Conservation (phyloP, 179 eudicot species). For the Sideroxylon spinosum region DNA sequence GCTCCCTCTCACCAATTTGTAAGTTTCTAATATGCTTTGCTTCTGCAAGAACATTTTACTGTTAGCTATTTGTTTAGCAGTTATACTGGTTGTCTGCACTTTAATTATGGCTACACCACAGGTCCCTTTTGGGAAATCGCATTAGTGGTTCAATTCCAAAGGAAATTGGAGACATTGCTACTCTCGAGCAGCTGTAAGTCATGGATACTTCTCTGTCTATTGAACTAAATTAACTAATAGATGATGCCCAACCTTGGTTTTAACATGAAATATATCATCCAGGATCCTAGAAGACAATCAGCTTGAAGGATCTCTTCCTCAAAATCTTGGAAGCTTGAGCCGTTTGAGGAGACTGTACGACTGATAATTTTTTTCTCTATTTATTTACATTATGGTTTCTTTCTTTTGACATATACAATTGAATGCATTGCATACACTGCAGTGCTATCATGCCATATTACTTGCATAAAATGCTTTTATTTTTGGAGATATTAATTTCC, state of each 20-base stretch:
- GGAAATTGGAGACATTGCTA: slow-evolving; percentile 49
- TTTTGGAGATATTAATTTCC: too few relatives aligned
- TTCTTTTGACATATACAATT: background rate
- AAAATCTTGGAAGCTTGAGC: slow-evolving; percentile 61
- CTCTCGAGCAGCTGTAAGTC: slow-evolving; percentile 64
- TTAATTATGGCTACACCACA: slow-evolving; percentile 20
- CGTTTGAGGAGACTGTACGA: slow-evolving; percentile 61
- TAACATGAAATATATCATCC: slow-evolving; percentile 10
- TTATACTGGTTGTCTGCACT: slow-evolving; percentile 1
- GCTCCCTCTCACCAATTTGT: slow-evolving; percentile 49
- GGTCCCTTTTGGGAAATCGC: slow-evolving; percentile 48
- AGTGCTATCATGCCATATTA: background rate
- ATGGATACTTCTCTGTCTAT: background rate
- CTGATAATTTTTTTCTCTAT: background rate
- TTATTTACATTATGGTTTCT: background rate
- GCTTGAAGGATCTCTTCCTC: slow-evolving; percentile 61
- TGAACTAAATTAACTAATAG: background rate
- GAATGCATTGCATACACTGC: background rate
- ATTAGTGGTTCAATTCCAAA: slow-evolving; percentile 55
- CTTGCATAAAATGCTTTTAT: too few relatives aligned
- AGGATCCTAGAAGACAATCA: slow-evolving; percentile 62
- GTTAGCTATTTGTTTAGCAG: background rate
- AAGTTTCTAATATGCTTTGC: slow-evolving; percentile 25
- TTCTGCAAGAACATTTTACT: background rate
- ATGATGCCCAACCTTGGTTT: background rate